phyloP scores from a whole-genome alignment of 164 flowering plant genomes.

The Houttuynia cordata region DNA sequence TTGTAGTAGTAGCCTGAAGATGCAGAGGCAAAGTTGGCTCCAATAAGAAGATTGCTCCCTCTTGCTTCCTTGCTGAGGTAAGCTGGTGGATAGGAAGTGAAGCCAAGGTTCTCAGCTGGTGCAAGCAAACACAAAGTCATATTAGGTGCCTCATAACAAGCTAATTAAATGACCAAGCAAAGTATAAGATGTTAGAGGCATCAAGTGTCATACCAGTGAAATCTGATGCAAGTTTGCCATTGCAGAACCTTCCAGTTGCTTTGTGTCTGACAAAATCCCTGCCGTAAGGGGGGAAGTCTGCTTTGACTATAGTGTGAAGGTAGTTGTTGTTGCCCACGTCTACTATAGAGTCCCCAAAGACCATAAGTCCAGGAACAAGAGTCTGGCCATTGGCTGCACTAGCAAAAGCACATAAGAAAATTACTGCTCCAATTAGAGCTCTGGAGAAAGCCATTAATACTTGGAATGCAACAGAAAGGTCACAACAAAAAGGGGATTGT shows the following conservation, averaged over 20 bases:
- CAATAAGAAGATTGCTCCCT: conserved; percentile 44
- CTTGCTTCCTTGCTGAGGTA: conserved; percentile 58
- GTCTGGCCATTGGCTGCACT: conserved; percentile 36
- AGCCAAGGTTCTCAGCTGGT: conserved; percentile 80
- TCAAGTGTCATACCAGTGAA: conserved; percentile 45
- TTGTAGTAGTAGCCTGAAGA: conserved; percentile 64
- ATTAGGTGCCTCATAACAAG: neutral
- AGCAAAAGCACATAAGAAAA: conserved; percentile 5
- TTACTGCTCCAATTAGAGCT: conserved; percentile 8
- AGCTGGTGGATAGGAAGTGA: conserved; percentile 74
- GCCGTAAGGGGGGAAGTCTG: conserved; percentile 87
- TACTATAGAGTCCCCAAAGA: conserved; percentile 88
- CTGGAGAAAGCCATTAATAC: conserved; percentile 19
- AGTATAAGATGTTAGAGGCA: too few relatives aligned
- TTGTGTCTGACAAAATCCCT: conserved; percentile 56
- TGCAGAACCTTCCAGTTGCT: conserved; percentile 89
- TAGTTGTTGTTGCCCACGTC: conserved; percentile 85
- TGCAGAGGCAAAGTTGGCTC: conserved; percentile 89
- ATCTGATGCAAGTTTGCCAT: conserved; percentile 87
- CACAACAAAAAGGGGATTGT: neutral
- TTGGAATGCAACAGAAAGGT: neutral
- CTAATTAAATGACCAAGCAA: neutral
- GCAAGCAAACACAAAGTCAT: conserved; percentile 2
- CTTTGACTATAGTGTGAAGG: conserved; percentile 49
- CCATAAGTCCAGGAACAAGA: conserved; percentile 62